A percentile compares a stretch with the other conserved stretches of the same genome.
phyloP scores from a whole-genome alignment of 345 rosid species.

The Abelmoschus esculentus region DNA sequence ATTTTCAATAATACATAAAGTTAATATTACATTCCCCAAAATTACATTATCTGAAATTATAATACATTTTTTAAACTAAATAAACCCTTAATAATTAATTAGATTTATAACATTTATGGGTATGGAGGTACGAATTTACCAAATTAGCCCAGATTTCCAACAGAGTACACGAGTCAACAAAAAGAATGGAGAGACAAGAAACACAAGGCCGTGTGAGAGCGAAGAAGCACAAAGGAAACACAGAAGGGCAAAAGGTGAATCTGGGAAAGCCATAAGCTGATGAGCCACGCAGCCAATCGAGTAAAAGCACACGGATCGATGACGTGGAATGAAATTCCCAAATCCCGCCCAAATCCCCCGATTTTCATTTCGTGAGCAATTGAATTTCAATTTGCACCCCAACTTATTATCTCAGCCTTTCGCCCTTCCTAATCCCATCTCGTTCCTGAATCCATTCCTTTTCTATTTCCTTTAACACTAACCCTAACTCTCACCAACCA shows the following conservation, averaged over 20 bases:
- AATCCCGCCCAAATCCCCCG: slow-evolving; percentile 72
- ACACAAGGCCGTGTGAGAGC: background rate
- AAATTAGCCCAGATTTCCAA: background rate
- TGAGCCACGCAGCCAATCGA: background rate
- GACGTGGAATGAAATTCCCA: slow-evolving; percentile 53
- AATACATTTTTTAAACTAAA: background rate
- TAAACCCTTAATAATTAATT: no score
- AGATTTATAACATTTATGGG: no score
- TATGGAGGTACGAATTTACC: background rate
- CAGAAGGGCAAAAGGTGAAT: slow-evolving; percentile 15
- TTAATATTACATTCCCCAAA: no score
- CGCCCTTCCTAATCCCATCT: background rate
- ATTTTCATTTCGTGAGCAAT: slow-evolving; percentile 47
- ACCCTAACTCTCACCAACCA: slow-evolving; percentile 13
- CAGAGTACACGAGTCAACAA: background rate
- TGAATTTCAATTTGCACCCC: slow-evolving; percentile 23
- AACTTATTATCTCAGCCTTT: slow-evolving; percentile 44
- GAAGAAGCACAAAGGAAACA: slow-evolving; percentile 69
- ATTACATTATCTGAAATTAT: no score
- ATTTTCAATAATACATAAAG: no score
- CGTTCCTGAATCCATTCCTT: background rate
- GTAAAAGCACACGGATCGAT: slow-evolving; percentile 40
- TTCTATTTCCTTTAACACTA: slow-evolving; percentile 16
- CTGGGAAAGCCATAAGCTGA: slow-evolving; percentile 20
- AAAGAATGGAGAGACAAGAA: background rate